A percentile compares a stretch with the other conserved stretches of the same genome.
Evolutionary conservation across 192 early-diverging fungal genomes (phyloP).

Genomic region (Podochytrium sp.): DNA sequence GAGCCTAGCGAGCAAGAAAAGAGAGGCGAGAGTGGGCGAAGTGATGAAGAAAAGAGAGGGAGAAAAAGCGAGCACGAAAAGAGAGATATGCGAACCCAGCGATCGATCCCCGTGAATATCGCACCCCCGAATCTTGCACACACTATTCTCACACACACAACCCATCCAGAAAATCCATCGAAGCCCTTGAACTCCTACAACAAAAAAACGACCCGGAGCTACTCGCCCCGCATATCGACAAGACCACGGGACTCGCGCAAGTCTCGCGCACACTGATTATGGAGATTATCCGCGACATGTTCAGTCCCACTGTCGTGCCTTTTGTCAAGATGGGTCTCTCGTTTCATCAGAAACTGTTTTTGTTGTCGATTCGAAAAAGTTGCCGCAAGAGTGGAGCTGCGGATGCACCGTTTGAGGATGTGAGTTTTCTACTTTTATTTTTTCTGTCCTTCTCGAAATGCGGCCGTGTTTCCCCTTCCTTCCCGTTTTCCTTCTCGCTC

Average conservation of each 20-base stretch:
- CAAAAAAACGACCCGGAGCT: neutral
- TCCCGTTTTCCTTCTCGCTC: neutral
- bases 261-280: slow-evolving; percentile 71
- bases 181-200: slow-evolving; percentile 32
- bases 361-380: slow-evolving; percentile 69
- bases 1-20: no score
- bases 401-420: slow-evolving; percentile 76
- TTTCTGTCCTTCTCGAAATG: neutral
- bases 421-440: slow-evolving; percentile 33
- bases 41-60: no score
- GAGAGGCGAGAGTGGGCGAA: no score
- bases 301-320: slow-evolving; percentile 72
- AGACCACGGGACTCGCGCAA: slow-evolving; percentile 32
- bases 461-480: neutral
- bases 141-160: no score
- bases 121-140: no score
- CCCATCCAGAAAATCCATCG: slow-evolving; percentile 29
- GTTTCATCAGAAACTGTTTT: slow-evolving; percentile 84
- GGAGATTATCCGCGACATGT: slow-evolving; percentile 88
- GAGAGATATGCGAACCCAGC: no score
- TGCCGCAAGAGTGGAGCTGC: slow-evolving; percentile 69
- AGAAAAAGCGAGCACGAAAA: no score
- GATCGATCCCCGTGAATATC: no score
- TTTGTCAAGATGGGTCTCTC: slow-evolving; percentile 71
- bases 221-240: neutral